Base-by-base conservation (phyloP, 2,329 filamentous ascomycete species). In the Microcyclospora pomicola region DNA sequence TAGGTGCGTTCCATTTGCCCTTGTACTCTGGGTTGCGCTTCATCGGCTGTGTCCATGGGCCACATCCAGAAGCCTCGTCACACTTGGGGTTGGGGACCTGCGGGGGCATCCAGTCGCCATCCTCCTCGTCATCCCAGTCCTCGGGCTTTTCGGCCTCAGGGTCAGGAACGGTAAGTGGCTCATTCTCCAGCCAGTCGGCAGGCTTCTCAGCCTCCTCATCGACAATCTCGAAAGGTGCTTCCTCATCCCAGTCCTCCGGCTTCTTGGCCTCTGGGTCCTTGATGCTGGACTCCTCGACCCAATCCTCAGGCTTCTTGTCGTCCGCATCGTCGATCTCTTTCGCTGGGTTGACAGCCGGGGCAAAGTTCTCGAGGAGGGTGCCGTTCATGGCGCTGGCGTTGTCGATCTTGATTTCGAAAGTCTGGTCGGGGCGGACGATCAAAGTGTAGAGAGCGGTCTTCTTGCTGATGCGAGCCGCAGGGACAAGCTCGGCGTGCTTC, bases 111-210 rank as follows among this genome's bases (percentile, higher is more conserved):
- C 87, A 98, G 71, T 98, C 91, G 63, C 91, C 91, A 63, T 98
- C 91, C 70, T 98, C 91, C 71, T 98, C 91, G 42, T 98, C 88
- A 67, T 95, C 88, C 91, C 91, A 98, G 62, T 96, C 91, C 68
- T 94, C 87, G 46, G 91, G 91, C 80, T 96, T 98, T 70, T 83
- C 72, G 36, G 88, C 86, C 69, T 94, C 86, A 39, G 91, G 91
- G 68, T 98, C 91, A 41, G 87, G 75, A 44, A 96, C 70, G 49
- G 75, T 82, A 46, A 73, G 66, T 48, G 87, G 75, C 71, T 96
- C 91, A 46, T 86, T 70, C 63, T 86, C 88, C 45, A 98, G 80
- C 91, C 91, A 98, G 67, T 96, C 91, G 51, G 84, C 87, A 36
- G 91, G 91, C 69, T 80, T 84, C 53, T 75, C 80, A 42, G 91